Base-by-base conservation (phyloP, 768 basidiomycete genomes). In the Dioszegia aurantiaca region DNA sequence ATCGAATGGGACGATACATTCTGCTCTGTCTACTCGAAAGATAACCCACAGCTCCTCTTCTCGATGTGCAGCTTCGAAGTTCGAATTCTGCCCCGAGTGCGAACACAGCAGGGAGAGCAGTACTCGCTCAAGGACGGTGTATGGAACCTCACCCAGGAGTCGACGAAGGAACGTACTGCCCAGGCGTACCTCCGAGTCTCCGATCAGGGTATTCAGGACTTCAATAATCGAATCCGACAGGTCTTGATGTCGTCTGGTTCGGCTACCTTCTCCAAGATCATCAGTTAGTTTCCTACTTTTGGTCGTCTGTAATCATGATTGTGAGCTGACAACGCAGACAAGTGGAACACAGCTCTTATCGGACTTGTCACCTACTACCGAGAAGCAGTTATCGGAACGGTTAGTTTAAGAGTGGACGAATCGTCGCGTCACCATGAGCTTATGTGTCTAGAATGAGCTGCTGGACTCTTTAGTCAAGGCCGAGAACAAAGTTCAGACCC, bases 1-100 rank as follows among this genome's bases (percentile, higher is more conserved):
- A 98, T 99, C 71, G 95, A 97, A 70, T 98, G 95, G 95, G 94
- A 98, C 62, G 92, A 97, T 72, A 92, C 93, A 0, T 92, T 93
- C 69, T 90, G 91, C 65, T 93, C 90, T 57, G 94, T 98, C 44
- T 99, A 89, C 79, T 97, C 93, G 8, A 89, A 89, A 76, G 88
- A 98, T 74, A 99, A 98, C 78, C 95, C 95, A 24, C 95, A 99
- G 67, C 79, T 99, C 26, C 80, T 99, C 40, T 99, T 97, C 82
- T 92, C 93, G 3, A 98, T 98, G 94, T 90, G 86, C 70, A 91
- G 93, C n/a, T 99, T 99, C 70, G 95, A 99, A 78, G 83, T 99
- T 58, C 91, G 95, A 55, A 98, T 99, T 71, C 79, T 99, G 41
- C 95, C 95, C 33, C 94, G 97, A 82, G 88, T 91, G 56, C 82